Evolutionary conservation across 805 yeast genomes (phyloP), one percentile per base, ranked within the genome.

Genomic region (Ogataea zsoltii): DNA sequence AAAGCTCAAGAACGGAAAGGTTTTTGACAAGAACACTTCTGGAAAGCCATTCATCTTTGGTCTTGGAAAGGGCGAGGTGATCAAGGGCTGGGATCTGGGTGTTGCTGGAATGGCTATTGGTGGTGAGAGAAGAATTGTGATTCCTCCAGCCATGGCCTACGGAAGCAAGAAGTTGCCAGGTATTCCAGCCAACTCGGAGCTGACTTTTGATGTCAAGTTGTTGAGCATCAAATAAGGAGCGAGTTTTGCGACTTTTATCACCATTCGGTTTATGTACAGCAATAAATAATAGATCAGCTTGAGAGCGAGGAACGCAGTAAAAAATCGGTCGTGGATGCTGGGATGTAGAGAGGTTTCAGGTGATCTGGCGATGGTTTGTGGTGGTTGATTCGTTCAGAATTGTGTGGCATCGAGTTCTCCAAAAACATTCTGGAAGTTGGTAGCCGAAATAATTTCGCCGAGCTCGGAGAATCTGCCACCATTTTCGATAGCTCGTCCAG

Each of bases 1-100:
- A 67, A 95, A 94, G 77, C 83, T 94, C 69, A 85, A 87, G 75
- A 90, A 91, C 74, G 99, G 98, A 60, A 88, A 88, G 69, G 90
- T 88, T 40, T 94, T 94, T 57, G 99, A 94, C 79, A 91, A 92
- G 71, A 94, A 94, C 83, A 89, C 96, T 58, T 78, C 84, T 55
- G 99, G 99, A 62, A 92, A 89, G 76, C 99, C 99, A 63, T 94
- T 94, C 70, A 71, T 72, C 54, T 94, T 94, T 72, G 81, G 80
- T 53, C 79, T 94, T 60, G 99, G 99, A 62, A 87, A 85, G 69
- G 99, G 98, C 66, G 99, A 94, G 74, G 97, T 96, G 58, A 94
- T 94, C 77, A 88, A 88, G 71, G 99, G 98, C 55, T 94, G 96
- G 88, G 99, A 94, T 67, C 79, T 92, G 63, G 99, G 99, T 78